phyloP scores from a whole-genome alignment of 352 stramenopile genomes.

The Pythium periplocum region DNA sequence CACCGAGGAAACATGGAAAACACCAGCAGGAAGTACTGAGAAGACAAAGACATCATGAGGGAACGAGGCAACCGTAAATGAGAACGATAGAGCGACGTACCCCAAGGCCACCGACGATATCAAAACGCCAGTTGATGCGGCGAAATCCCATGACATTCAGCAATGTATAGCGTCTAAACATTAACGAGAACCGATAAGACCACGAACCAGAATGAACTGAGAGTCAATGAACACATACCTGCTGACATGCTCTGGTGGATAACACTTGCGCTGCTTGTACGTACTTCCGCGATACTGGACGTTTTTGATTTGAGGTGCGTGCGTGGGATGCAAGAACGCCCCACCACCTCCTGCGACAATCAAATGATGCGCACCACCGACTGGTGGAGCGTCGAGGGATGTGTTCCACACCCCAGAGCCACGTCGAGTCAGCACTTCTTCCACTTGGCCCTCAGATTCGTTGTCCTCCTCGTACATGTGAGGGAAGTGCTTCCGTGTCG shows the following conservation, averaged over 20 bases:
- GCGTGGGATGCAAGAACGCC: slow-evolving; percentile 87
- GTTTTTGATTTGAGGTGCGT: slow-evolving; percentile 51
- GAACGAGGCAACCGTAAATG: not conserved
- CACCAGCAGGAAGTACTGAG: slow-evolving; percentile 86
- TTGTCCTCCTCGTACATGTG: slow-evolving; percentile 52
- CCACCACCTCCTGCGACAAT: slow-evolving; percentile 89
- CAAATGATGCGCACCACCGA: slow-evolving; percentile 40
- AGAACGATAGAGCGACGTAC: slow-evolving; percentile 30
- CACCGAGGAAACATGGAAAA: slow-evolving; percentile 92
- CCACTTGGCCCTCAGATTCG: not conserved
- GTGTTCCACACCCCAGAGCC: no score
- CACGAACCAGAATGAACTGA: slow-evolving; percentile 3
- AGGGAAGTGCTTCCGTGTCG: slow-evolving; percentile 71
- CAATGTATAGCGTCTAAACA: slow-evolving; percentile 63
- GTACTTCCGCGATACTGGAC: slow-evolving; percentile 55
- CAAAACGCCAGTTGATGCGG: slow-evolving; percentile 91
- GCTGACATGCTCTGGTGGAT: slow-evolving; percentile 75
- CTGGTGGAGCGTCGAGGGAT: no score
- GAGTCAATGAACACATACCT: slow-evolving; percentile 24
- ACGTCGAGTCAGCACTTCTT: no score
- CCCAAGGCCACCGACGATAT: slow-evolving; percentile 85
- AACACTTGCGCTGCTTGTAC: slow-evolving; percentile 81
- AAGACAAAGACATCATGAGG: slow-evolving; percentile 1
- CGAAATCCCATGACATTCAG: slow-evolving; percentile 88
- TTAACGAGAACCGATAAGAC: not conserved